Percentiles rank a stretch among this genome's conserved stretches.
Conservation (phyloP, 768 basidiomycete genomes). For the Leccinellum luteum region DNA sequence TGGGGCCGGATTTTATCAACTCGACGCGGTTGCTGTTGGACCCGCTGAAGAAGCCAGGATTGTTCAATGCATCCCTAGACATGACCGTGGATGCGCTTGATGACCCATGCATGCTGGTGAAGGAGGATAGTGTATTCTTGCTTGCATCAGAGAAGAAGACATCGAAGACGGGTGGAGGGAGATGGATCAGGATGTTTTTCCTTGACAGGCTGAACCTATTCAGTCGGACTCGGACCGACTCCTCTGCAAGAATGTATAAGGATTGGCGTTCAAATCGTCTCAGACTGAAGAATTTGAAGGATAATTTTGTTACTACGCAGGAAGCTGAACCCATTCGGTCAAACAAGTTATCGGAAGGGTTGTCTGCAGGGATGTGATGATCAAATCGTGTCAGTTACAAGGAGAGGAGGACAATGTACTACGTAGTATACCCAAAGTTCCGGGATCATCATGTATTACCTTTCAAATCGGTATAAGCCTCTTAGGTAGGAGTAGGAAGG, state of each 20-base stretch:
- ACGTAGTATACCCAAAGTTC: too few species aligned
- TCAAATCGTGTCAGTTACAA: too few species aligned
- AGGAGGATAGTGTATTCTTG: neutral
- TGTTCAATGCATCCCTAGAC: slow-evolving; percentile 8
- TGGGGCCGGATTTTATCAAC: slow-evolving; percentile 9
- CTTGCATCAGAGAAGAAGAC: neutral
- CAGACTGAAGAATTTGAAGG: too few species aligned
- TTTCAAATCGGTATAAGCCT: too few species aligned
- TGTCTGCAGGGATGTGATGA: too few species aligned
- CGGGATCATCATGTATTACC: too few species aligned
- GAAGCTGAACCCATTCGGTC: too few species aligned
- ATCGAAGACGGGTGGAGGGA: too few species aligned
- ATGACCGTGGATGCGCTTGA: neutral
- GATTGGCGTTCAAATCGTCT: neutral
- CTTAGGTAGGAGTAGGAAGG: too few species aligned
- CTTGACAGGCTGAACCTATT: neutral
- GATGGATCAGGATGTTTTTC: neutral
- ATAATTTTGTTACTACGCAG: too few species aligned
- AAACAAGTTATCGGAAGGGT: too few species aligned
- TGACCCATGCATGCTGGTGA: slow-evolving; percentile 6
- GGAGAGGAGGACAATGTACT: too few species aligned
- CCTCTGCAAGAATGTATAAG: neutral
- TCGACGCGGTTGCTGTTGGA: slow-evolving; percentile 12
- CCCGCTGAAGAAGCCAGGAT: slow-evolving; percentile 6
- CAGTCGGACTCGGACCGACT: neutral